Base-by-base conservation (phyloP, 331 rosid species). In the Spiraea crenata region DNA sequence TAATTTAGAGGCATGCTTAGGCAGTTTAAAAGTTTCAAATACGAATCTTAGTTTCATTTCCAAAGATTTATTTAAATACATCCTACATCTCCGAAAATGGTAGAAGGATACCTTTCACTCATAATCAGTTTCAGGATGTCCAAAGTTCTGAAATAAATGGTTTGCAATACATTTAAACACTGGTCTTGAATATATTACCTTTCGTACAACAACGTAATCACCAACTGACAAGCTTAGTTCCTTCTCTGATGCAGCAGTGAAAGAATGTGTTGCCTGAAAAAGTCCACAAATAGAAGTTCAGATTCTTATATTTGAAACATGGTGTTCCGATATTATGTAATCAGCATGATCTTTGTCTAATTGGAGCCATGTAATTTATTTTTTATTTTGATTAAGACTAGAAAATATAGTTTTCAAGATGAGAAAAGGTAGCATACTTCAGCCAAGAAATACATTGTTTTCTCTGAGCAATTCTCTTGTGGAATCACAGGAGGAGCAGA, bases 181-280 rank as follows among this genome's bases (percentile, higher is more conserved):
- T 20, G 54, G 59, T 7, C 17, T 45, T 4, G 3, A 49, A 69
- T 76, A 82, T 20, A 62, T 38, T 46, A 91, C 96, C 97, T 89
- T 95, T 71, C 97, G 84, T 72, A 95, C 99, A n/a, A 95, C 97
- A 51, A 91, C 76, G 48, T 73, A 95, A 72, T 95, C 96, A 65
- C 99, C 99, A 71, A 85, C 90, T 35, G 96, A 82, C 84, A 95
- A 83, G 82, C 88, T 86, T 72, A 95, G 85, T 67, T 95, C 99
- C 80, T 95, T 91, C 79, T 95, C 99, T 2, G 89, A 81, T 63
- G 79, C 80, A 46, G 88, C 93, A 76, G 20, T 39, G 74, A 86
- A 95, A 45, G 91, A 67, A 87, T 89, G 99, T 73, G 76, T 63
- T 67, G 87, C 99, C 99, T 95, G 88, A 80, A 82, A 78, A 62